Evolutionary conservation across 2,329 filamentous ascomycete species (phyloP), one percentile per base, ranked within the genome.

Genomic region (Ophiostoma ulmi): DNA sequence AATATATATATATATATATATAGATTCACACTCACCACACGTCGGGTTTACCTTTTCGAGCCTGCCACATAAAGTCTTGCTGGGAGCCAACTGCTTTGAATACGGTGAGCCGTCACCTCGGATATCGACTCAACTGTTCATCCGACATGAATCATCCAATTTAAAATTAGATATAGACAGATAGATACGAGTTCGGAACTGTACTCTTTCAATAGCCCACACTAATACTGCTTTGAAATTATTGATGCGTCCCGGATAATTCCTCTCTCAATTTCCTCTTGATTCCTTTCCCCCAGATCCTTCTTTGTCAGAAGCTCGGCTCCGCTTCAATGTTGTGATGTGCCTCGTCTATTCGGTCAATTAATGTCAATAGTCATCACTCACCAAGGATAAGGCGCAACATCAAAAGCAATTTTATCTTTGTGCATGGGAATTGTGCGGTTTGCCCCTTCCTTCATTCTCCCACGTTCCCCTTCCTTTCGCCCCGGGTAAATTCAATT

Each of bases 111-210:
- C 52, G 52, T 58, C 52, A 22, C 52, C 52, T 58, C 52, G 52
- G 52, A 58, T 58, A 58, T 58, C 52, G 4, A 26, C 22, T 58
- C 52, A 58, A 22, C 52, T 58, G 52, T 58, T 1, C n/a, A 58
- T 58, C 52, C 52, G 52, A 58, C 52, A 58, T 58, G 52, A 58
- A 26, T 58, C 52, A 58, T 58, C 52, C 52, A 58, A n/a, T 48
- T 14, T 26, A n/a, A 58, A 5, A 26, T 26, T 26, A 11, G 52
- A 11, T 58, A 13, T 11, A 26, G 7, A 48, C 20, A n/a, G 44
- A 48, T n/a, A 48, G 31, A 48, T 48, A 48, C 44, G 20, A 48
- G n/a, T 48, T 48, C n/a, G 6, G n/a, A n/a, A n/a, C 44, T 48
- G 44, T 20, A 48, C 31, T 31, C 31, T 3, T 48, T 3, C 20